phyloP scores from a whole-genome alignment of 176 grass and related monocot genomes.

The Neostapfia colusana region DNA sequence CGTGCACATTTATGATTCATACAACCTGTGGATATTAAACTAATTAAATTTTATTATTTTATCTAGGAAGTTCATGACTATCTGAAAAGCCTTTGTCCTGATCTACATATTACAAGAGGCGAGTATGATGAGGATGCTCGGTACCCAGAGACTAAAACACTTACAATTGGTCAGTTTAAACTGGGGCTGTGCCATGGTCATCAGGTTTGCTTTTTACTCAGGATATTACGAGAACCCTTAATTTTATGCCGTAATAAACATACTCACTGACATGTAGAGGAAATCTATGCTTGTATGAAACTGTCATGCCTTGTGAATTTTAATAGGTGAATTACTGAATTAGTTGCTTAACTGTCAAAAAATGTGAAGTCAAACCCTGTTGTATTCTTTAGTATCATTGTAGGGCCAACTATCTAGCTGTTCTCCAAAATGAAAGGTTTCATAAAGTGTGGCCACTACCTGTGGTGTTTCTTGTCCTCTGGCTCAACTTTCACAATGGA shows the following conservation, averaged over 20 bases:
- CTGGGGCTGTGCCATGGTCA: conserved; percentile 94
- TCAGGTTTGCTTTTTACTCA: conserved; percentile 60
- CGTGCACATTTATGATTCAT: background rate
- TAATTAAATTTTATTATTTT: too few species aligned
- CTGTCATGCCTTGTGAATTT: background rate
- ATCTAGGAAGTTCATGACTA: conserved; percentile 95
- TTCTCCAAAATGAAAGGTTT: background rate
- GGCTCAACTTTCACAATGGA: background rate
- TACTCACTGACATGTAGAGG: background rate
- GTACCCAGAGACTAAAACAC: conserved; percentile 94
- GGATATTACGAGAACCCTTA: conserved; percentile 4
- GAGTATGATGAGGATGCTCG: conserved; percentile 93
- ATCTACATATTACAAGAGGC: conserved; percentile 85
- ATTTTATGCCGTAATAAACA: conserved; percentile 12
- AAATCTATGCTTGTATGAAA: background rate
- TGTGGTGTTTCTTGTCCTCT: conserved; percentile 1
- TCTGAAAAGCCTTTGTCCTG: conserved; percentile 96
- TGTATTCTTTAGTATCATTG: background rate
- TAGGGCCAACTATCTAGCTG: conserved; percentile 1
- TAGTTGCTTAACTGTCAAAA: background rate
- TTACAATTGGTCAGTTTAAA: conserved; percentile 98
- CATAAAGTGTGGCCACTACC: background rate
- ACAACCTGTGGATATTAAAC: background rate
- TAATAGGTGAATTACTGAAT: background rate
- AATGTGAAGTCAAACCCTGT: background rate